phyloP scores from a whole-genome alignment of 2,329 filamentous ascomycete genomes.

The Talaromyces sp. region DNA sequence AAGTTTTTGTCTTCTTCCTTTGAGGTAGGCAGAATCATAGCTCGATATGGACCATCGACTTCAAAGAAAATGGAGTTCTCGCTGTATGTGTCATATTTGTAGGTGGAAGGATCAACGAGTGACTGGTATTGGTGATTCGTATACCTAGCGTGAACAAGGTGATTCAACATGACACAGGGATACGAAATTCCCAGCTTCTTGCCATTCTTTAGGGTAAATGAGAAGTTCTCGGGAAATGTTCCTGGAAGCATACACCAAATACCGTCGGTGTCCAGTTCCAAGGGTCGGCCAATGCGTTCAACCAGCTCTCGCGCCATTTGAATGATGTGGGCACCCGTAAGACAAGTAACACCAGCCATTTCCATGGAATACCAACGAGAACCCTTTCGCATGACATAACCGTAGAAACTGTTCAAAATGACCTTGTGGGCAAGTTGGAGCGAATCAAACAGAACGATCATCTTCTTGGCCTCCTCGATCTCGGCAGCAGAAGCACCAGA shows the following conservation, averaged over 20 bases:
- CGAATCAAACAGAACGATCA: constrained; percentile 95
- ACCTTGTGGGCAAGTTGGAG: constrained; percentile 97
- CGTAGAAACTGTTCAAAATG: constrained; percentile 98
- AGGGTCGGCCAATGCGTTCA: constrained; percentile 85
- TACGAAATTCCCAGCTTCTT: constrained; percentile 98
- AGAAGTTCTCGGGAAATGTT: constrained; percentile 94
- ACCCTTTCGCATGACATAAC: constrained; percentile 98
- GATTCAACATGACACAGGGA: constrained; percentile 98
- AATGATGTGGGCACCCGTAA: constrained; percentile 95
- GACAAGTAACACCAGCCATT: constrained; percentile 97
- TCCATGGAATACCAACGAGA: constrained; percentile 99
- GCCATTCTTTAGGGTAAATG: constrained; percentile 90
- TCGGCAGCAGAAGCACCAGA: constrained; percentile 75
- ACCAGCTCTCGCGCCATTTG: constrained; percentile 93
- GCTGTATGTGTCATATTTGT: constrained; percentile 94
- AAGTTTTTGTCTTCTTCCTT: constrained; percentile 99
- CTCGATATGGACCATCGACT: constrained; percentile 94
- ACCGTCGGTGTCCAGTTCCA: constrained; percentile 96
- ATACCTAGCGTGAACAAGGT: constrained; percentile 90
- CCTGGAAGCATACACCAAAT: constrained; percentile 99
- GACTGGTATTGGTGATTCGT: constrained; percentile 98
- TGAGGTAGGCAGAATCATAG: constrained; percentile 95
- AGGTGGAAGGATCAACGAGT: constrained; percentile 73
- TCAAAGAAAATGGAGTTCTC: constrained; percentile 99
- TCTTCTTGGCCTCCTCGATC: constrained; percentile 95